Conservation (phyloP, 352 stramenopile genomes). For the Phytophthora boehmeriae region DNA sequence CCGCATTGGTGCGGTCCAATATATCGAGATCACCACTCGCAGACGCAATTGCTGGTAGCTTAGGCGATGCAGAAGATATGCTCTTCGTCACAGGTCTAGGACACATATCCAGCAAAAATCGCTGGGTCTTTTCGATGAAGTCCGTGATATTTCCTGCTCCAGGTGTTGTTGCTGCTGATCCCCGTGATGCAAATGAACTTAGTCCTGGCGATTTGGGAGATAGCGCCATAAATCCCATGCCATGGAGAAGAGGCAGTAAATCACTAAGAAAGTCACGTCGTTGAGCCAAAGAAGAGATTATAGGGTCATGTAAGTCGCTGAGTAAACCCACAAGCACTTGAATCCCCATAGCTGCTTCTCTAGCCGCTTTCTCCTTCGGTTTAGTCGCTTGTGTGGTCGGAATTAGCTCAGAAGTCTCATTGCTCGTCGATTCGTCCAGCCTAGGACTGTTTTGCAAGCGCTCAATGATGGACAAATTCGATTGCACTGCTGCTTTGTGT, state of each 20-base stretch:
- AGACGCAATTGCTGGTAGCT: conserved; percentile 33
- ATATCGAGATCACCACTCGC: conserved; percentile 37
- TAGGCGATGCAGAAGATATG: conserved; percentile 35
- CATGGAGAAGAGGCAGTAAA: conserved; percentile 45
- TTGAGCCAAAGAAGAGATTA: conserved; percentile 19
- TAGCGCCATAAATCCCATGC: conserved; percentile 47
- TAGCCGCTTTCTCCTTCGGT: conserved; percentile 33
- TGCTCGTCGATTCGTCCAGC: background rate
- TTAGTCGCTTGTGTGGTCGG: conserved; percentile 9
- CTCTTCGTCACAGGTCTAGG: conserved; percentile 11
- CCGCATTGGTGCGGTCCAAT: conserved; percentile 47
- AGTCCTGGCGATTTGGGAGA: conserved; percentile 17
- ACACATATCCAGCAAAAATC: conserved; percentile 53
- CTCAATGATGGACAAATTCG: conserved; percentile 19
- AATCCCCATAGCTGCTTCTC: conserved; percentile 52
- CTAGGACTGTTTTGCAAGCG: conserved; percentile 11
- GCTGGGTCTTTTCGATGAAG: conserved; percentile 47
- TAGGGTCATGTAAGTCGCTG: conserved; percentile 30
- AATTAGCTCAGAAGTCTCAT: conserved; percentile 1
- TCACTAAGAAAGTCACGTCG: conserved; percentile 54
- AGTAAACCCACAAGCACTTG: conserved; percentile 50
- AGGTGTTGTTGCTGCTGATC: background rate
- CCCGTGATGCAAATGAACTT: conserved; percentile 3
- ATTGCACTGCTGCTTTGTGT: conserved; percentile 26
- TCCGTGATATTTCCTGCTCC: conserved; percentile 16